Evolutionary conservation across 2,329 filamentous ascomycete species (phyloP).

Genomic region (Colletotrichum scovillei): DNA sequence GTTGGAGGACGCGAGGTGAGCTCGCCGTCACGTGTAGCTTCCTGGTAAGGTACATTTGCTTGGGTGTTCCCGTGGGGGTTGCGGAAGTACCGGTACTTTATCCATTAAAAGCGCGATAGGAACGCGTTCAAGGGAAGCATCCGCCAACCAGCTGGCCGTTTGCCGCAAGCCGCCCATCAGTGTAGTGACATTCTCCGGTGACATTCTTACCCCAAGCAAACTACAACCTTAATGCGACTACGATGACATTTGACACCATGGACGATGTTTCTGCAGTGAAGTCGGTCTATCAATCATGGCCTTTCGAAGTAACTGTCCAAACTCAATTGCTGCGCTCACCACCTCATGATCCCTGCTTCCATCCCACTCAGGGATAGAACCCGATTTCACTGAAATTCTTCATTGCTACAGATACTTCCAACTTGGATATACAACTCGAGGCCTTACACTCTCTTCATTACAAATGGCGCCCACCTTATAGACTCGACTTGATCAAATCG

Average conservation of each 20-base stretch:
- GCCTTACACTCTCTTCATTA: no score
- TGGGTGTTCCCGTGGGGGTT: rapidly evolving
- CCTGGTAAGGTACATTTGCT: neutral
- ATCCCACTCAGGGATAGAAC: neutral
- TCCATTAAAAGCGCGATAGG: neutral
- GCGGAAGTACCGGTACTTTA: neutral
- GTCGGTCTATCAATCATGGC: no score
- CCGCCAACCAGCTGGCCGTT: neutral
- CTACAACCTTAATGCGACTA: slow-evolving; percentile 11
- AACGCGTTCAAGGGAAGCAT: slow-evolving; percentile 4
- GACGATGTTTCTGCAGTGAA: neutral
- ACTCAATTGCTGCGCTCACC: neutral
- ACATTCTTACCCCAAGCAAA: neutral
- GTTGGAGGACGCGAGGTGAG: slow-evolving; percentile 10
- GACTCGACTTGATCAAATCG: slow-evolving; percentile 37
- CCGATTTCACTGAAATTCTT: neutral
- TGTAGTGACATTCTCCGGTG: neutral
- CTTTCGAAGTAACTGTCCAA: neutral
- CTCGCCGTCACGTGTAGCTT: slow-evolving; percentile 16
- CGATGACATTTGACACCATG: neutral
- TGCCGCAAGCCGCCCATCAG: neutral
- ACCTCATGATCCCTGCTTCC: neutral
- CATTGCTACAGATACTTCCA: neutral
- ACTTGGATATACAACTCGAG: neutral
- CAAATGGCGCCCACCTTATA: slow-evolving; percentile 1